Evolutionary conservation across 2,329 filamentous ascomycete genomes (phyloP), one percentile per base, ranked within the genome.

Genomic region (Diplodia mutila): DNA sequence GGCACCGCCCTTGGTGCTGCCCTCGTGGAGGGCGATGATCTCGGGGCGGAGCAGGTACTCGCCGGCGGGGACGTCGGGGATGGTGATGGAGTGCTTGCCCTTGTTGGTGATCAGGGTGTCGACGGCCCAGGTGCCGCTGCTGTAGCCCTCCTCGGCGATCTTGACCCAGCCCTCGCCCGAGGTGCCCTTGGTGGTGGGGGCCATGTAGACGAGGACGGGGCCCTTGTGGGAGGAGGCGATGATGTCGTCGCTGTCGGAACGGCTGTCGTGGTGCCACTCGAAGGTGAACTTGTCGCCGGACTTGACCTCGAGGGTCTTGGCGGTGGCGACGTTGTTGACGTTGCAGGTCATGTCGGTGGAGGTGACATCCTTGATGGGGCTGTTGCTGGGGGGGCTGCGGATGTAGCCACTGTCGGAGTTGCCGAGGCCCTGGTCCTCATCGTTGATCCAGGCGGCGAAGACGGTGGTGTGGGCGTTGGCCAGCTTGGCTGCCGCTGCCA

Each of bases 141-240:
- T 1, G 54, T 70, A 79, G 59, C 78, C 80, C 51, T 80, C 77
- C 69, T 82, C 75, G 52, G 80, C 79, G 61, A 83, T 71, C 75
- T 81, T 83, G 71, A 85, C 79, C 84, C 84, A 87, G 75, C 85
- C 84, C 69, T 80, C 78, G 32, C 83, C 83, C 12, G 80, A 79
- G 46, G 84, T 84, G 65, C 83, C 80, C 61, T 77, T 76, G 21
- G 73, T 70, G 32, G 78, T 76, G 18, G 79, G 77, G 4, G 85
- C 83, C 72, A 87, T 82, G 74, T 85, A 87, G 67, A 83, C 85
- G 70, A 85, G 80, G 72, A 86, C 75, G 85, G 65, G 85, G 9
- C 85, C 85, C 75, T 80, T 78, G 78, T 87, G 85, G 55, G 82
- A 84, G 32, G 73, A 69, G 70, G 79, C 85, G 63, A 87, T 84